Evolutionary conservation across 371 early-diverging fungal species (phyloP).

Genomic region (Haplosporangium sp.): DNA sequence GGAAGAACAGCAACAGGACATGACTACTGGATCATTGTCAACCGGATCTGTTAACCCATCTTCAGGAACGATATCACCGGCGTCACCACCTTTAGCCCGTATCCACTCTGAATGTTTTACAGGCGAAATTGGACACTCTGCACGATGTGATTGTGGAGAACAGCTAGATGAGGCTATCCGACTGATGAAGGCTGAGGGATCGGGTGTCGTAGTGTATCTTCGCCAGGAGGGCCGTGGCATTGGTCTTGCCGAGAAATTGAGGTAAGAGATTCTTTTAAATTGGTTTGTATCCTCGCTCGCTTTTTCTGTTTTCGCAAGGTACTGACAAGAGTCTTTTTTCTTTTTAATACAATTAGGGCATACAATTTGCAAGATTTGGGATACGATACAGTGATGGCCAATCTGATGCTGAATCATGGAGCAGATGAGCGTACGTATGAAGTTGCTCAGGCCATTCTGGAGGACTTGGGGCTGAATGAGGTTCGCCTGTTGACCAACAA

Average conservation of each 20-base stretch:
- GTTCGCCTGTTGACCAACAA: conserved; percentile 95
- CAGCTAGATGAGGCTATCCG: conserved; percentile 95
- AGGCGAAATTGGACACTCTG: conserved; percentile 93
- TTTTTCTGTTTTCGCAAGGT: not conserved
- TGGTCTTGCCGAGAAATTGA: conserved; percentile 92
- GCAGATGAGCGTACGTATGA: conserved; percentile 95
- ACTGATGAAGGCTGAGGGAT: conserved; percentile 81
- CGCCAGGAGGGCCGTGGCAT: conserved; percentile 97
- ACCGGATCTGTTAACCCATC: too few relatives aligned
- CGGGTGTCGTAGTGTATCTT: conserved; percentile 93
- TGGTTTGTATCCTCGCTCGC: not conserved
- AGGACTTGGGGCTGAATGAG: conserved; percentile 76
- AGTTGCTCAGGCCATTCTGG: conserved; percentile 89
- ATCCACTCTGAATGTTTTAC: conserved; percentile 98
- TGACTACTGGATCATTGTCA: not conserved
- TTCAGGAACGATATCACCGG: not conserved
- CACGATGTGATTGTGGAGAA: conserved; percentile 96
- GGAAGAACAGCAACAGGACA: not conserved
- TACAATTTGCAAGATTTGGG: conserved; percentile 97
- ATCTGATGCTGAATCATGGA: conserved; percentile 88
- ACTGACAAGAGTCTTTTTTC: not conserved
- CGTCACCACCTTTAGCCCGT: conserved; percentile 78
- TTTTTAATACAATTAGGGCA: conserved; percentile 66
- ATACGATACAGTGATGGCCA: conserved; percentile 95
- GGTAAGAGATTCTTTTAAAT: conserved; percentile 57